Evolutionary conservation across 805 yeast species (phyloP).

Genomic region (Lipomyces spencermartinsiae): DNA sequence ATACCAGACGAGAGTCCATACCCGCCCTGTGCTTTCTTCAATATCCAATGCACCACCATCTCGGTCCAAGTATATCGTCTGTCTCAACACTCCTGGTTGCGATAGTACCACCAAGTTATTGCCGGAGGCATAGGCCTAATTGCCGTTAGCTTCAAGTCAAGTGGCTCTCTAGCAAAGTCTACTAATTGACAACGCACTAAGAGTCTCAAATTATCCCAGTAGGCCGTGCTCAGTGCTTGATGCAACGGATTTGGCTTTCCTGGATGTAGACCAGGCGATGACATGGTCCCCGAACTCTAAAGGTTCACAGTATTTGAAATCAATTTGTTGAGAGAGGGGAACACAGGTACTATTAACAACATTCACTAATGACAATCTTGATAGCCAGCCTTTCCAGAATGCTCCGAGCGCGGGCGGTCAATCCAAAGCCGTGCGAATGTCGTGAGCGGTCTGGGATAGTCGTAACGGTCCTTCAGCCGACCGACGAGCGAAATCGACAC

Average conservation of each 20-base stretch:
- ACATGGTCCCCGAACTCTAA: slow-evolving; percentile 1
- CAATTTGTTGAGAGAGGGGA: slow-evolving; percentile 6
- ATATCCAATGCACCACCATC: slow-evolving; percentile 75
- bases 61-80: slow-evolving; percentile 72
- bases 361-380: not conserved
- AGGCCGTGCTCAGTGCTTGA: slow-evolving; percentile 61
- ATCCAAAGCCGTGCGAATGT: not conserved
- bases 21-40: slow-evolving; percentile 61
- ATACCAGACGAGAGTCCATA: slow-evolving; percentile 30
- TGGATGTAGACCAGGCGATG: slow-evolving; percentile 69
- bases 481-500: not conserved
- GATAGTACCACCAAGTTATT: slow-evolving; percentile 77
- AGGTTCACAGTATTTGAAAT: not conserved
- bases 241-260: slow-evolving; percentile 76
- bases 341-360: not conserved
- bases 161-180: not conserved
- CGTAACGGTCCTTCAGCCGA: not conserved
- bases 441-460: not conserved
- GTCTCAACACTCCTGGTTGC: slow-evolving; percentile 61
- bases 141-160: not conserved
- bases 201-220: slow-evolving; percentile 70
- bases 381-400: not conserved
- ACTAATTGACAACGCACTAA: slow-evolving; percentile 46
- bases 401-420: not conserved
- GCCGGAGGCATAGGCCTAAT: slow-evolving; percentile 80